phyloP scores from a whole-genome alignment of 345 rosid species.

The Populus deltoides region DNA sequence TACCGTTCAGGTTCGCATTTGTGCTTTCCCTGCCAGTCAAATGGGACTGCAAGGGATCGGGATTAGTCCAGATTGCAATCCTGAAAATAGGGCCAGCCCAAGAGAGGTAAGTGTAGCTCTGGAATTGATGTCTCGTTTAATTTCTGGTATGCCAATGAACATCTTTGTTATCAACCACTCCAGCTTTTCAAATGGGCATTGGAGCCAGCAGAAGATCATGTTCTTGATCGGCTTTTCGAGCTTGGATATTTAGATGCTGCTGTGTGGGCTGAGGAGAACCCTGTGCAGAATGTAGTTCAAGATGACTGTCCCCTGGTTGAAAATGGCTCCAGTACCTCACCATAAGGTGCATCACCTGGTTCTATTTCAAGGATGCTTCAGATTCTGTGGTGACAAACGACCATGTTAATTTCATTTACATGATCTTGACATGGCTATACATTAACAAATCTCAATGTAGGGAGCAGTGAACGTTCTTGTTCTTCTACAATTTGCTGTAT shows the following conservation, averaged over 20 bases:
- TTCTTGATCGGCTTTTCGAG: constrained; percentile 75
- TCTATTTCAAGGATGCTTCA: background rate
- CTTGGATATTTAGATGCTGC: constrained; percentile 79
- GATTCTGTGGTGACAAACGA: background rate
- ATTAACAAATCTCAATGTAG: background rate
- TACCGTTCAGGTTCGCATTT: constrained; percentile 60
- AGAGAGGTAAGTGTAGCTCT: constrained; percentile 55
- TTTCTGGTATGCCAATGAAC: constrained; percentile 4
- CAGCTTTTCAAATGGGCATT: constrained; percentile 94
- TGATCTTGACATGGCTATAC: background rate
- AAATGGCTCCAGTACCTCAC: constrained; percentile 23
- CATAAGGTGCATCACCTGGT: background rate
- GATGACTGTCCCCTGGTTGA: constrained; percentile 25
- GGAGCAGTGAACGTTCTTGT: background rate
- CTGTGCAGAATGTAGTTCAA: constrained; percentile 46
- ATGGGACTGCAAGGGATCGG: constrained; percentile 71
- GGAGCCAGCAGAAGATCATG: constrained; percentile 76
- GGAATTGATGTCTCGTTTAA: background rate
- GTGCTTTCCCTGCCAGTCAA: constrained; percentile 73
- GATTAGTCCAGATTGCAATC: constrained; percentile 90
- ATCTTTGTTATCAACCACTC: background rate
- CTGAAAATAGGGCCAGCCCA: constrained; percentile 57
- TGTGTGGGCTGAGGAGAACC: constrained; percentile 70
- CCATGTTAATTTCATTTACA: background rate
- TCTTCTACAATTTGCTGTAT: background rate